Conservation (phyloP, 2,329 filamentous ascomycete species). For the Hymenoscyphus albidus region DNA sequence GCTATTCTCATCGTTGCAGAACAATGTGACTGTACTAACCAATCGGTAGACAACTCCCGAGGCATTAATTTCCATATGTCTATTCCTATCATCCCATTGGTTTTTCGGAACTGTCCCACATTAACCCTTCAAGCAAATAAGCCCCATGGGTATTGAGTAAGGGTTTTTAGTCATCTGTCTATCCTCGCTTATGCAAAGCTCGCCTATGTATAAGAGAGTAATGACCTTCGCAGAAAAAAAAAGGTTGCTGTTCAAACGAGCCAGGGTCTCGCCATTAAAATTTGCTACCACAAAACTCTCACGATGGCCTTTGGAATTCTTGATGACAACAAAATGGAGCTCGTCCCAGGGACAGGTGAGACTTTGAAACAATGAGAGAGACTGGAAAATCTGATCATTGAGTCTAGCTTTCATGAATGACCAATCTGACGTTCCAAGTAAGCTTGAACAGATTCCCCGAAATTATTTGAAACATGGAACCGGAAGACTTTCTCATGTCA, state of each 20-base stretch:
- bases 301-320: slow-evolving; percentile 48
- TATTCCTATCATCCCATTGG: background rate
- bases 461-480: slow-evolving; percentile 33
- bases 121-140: background rate
- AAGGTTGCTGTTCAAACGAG: background rate
- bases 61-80: background rate
- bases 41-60: background rate
- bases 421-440: slow-evolving; percentile 43
- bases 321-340: slow-evolving; percentile 42
- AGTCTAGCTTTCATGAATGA: slow-evolving; percentile 43
- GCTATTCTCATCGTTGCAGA: background rate
- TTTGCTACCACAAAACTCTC: background rate
- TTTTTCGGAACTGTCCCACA: background rate
- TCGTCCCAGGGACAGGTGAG: slow-evolving; percentile 47
- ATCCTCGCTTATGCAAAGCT: background rate
- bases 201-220: background rate
- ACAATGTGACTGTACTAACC: background rate
- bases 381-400: background rate
- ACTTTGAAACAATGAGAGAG: background rate
- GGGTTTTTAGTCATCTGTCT: background rate
- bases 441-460: slow-evolving; percentile 42
- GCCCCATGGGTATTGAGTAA: background rate
- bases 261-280: background rate
- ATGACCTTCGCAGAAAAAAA: background rate
- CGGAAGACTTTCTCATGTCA: slow-evolving; percentile 23